Evolutionary conservation across 768 basidiomycete species (phyloP).

Genomic region (Suillus occidentalis): DNA sequence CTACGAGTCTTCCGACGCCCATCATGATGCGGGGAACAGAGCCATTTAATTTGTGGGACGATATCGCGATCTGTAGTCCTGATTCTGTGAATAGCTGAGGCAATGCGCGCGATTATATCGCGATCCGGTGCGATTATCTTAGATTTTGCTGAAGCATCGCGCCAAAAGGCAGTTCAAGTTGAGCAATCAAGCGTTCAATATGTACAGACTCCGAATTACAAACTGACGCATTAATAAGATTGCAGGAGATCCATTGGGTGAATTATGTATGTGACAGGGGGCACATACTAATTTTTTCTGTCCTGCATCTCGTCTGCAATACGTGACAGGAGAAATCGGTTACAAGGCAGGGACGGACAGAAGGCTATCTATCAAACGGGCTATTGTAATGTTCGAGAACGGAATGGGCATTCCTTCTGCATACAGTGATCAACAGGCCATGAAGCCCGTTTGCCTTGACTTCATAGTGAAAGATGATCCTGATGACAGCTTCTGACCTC

Average conservation of each 20-base stretch:
- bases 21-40: neutral
- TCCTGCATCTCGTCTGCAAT: neutral
- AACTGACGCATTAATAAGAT: neutral
- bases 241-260: neutral
- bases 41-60: too few species aligned
- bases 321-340: neutral
- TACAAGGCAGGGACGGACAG: neutral
- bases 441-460: neutral
- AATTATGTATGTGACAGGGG: neutral
- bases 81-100: neutral
- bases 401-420: neutral
- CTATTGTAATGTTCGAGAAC: neutral
- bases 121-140: neutral
- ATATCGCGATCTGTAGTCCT: neutral
- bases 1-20: neutral
- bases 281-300: neutral
- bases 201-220: neutral
- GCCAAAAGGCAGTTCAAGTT: neutral
- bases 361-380: neutral
- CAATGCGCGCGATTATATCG: neutral
- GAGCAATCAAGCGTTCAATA: neutral
- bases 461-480: neutral
- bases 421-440: neutral
- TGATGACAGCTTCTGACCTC: neutral
- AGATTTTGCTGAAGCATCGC: neutral